Base-by-base conservation (phyloP, 306 rosid species). In the Notholithocarpus densiflorus region DNA sequence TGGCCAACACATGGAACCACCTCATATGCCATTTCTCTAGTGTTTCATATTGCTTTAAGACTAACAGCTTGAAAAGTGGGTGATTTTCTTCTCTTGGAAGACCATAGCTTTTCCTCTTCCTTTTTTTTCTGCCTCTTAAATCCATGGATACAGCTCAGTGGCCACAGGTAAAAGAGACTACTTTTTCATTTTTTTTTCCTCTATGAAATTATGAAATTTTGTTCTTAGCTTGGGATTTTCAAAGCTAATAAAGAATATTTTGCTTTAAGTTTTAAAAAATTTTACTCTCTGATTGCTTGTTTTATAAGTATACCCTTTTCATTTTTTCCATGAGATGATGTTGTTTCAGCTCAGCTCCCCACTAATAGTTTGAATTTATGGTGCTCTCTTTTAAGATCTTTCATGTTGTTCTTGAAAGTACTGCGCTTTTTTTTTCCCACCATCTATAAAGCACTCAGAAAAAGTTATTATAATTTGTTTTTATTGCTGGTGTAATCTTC, bases 121-220 rank as follows among this genome's bases (percentile, higher is more conserved):
- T 52, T 81, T 77, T 80, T 82, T 81, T 86, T 81, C 80, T 73
- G 75, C 82, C 57, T 75, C 84, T 80, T 72, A 85, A 48, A 83
- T 84, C 94, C 91, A 95, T 95, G 98, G 98, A 93, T 86, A 89
- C 96, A 79, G 73, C 96, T 90, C 97, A 90, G 90, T 92, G 98
- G 97, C 94, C 98, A 90, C 97, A 95, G 98, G 98, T 95, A 48
- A 95, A 26, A 53, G 74, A 83, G 56, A 83, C 76, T 26, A 75
- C 79, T 80, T 81, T 85, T 53, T 79, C 37, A 71, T 79, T 68
- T 71, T 82, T 84, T 84, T 80, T 75, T 81, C 89, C 75, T 83
- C 78, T 79, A 74, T 75, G 79, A 81, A 90, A 87, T 87, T 89
- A 89, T 87, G 79, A 76, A 78, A 27, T 69, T 53, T 65, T 71